These are phyloP conservation scores for Casaregolazyma suthepensis DNA, from an alignment of 1,139 yeast species.

Conservation along the genomic window DNA sequence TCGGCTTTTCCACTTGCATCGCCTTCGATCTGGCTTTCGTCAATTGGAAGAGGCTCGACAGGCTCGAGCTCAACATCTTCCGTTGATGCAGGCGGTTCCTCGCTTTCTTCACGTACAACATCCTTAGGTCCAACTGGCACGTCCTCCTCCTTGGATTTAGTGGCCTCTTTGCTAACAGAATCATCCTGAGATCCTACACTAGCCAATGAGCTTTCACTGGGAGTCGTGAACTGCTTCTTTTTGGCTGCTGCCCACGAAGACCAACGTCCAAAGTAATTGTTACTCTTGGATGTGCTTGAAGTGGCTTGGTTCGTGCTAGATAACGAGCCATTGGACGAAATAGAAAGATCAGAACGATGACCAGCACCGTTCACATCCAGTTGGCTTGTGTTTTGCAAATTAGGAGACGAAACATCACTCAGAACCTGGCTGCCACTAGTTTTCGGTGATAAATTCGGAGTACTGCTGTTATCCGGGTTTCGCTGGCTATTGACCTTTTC, in stretches of 20 bases:
- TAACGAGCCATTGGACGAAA: neutral
- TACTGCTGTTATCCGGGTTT: neutral
- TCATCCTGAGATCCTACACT: neutral
- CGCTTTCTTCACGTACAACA: neutral
- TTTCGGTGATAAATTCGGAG: neutral
- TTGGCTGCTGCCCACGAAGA: constrained; percentile 27
- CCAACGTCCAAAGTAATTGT: constrained; percentile 24
- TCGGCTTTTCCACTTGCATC: neutral
- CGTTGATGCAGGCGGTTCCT: neutral
- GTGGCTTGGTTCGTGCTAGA: neutral
- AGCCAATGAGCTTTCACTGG: neutral
- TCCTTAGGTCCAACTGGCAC: neutral
- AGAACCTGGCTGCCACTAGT: neutral
- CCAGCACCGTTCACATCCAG: neutral
- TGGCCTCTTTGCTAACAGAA: neutral
- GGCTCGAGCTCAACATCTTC: neutral
- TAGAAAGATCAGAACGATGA: constrained; percentile 2
- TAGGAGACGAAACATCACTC: neutral
- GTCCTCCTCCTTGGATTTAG: neutral
- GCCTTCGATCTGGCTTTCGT: neutral
- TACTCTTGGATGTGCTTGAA: neutral
- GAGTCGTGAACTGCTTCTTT: constrained; percentile 14
- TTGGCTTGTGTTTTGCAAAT: neutral
- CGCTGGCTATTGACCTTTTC: neutral
- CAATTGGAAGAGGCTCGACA: neutral